Evolutionary conservation across 371 early-diverging fungal species (phyloP), one percentile per base, ranked within the genome.

Genomic region (Rhizopus stolonifer): DNA sequence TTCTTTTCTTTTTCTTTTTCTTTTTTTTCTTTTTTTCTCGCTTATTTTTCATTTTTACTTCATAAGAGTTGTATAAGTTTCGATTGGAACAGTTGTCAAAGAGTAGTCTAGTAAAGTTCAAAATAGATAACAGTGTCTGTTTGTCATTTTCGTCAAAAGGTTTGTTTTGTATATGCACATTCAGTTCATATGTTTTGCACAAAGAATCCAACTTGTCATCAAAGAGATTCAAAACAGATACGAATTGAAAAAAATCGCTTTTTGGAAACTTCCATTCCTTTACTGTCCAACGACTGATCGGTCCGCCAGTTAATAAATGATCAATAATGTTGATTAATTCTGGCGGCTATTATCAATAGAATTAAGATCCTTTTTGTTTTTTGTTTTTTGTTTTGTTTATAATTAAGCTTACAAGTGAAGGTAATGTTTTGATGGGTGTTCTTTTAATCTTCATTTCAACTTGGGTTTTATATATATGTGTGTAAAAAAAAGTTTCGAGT

Each of bases 61-160:
- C 97, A 45, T 88, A 91, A 5, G 96, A 95, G 46, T 84, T 88
- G 69, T 96, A 98, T 22, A 97, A 71, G 59, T 88, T 92, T 49
- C 97, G 77, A 64, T 95, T 97, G 29, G 94, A 90, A 63, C 95
- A 95, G 59, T 89, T 90, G 58, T 98, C 98, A 72, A 93, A 87
- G 38, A 98, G 70, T 9, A 85, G 62, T 22, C 83, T 78, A 18
- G 94, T 86, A 36, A 96, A 85, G 21, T 71, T 59, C 50, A 94
- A 64, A 18, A 95, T 80, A 2, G 86, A 80, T 10, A 92, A 58
- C 26, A 95, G 43, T 31, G 85, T 54, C 7, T 58, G 48, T 50
- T 83, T 82, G n/a, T 76, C 82, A 18, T 53, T 58, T 9, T 52
- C 15, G 4, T 79, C 64, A 59, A 93, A 87, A 13, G 70, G 75